Conservation (phyloP, 1,284 basidiomycete species). For the Irpex rosettiformis region DNA sequence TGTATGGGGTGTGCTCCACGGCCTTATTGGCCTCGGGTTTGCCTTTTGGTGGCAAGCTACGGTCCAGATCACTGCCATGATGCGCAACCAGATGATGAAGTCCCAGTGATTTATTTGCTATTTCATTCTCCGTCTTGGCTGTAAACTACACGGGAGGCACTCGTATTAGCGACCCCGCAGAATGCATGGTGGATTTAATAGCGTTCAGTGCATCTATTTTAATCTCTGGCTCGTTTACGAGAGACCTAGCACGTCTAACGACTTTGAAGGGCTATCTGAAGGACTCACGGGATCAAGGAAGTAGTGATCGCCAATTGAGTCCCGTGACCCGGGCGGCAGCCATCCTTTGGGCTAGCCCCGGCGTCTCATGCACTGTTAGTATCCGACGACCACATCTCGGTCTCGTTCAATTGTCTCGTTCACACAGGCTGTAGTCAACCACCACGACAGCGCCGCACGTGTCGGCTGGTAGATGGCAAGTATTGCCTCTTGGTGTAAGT, state of each 20-base stretch:
- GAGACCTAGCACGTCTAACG: neutral
- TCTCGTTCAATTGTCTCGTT: neutral
- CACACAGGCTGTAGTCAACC: slow-evolving; percentile 3
- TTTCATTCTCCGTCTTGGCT: neutral
- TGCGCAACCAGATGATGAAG: slow-evolving; percentile 29
- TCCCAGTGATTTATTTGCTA: slow-evolving; percentile 17
- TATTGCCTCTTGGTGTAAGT: slow-evolving; percentile 34
- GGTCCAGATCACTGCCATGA: slow-evolving; percentile 47
- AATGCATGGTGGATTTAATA: too few relatives aligned
- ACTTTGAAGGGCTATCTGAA: too few relatives aligned
- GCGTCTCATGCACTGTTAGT: neutral
- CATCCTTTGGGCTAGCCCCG: neutral
- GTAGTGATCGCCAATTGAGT: too few relatives aligned
- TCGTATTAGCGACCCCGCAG: too few relatives aligned
- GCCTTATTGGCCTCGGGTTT: slow-evolving; percentile 62
- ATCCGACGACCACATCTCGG: neutral
- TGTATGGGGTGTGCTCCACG: slow-evolving; percentile 67
- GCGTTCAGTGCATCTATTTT: too few relatives aligned
- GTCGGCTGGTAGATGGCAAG: slow-evolving; percentile 24
- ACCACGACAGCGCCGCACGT: neutral
- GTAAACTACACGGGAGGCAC: neutral
- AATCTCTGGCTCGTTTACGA: too few relatives aligned
- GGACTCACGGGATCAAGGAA: too few relatives aligned
- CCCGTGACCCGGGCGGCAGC: neutral
- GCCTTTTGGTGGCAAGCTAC: slow-evolving; percentile 76